Evolutionary conservation across 768 basidiomycete genomes (phyloP), one percentile per base, ranked within the genome.

Genomic region (Sarcomyxa edulis): DNA sequence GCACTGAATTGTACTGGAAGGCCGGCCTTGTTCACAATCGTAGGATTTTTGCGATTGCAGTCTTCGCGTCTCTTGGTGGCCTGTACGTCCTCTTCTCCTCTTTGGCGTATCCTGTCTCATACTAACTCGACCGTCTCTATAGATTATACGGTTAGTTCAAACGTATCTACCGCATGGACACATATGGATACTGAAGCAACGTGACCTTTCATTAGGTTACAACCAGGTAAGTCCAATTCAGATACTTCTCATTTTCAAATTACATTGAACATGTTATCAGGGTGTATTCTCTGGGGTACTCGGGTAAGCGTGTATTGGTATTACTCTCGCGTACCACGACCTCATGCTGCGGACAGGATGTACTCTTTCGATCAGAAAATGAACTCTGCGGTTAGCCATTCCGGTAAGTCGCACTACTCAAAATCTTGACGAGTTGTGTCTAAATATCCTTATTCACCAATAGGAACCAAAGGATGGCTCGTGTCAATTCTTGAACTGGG

Each of bases 231-330:
- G 59, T 48, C 11, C 12, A 25, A 22, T 20, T 6, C 4, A 25
- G 5, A 5, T 22, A 32, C 16, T 7, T 35, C 32, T 30, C 34
- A 21, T 15, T 7, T 14, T 37, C 19, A 47, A 22, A 7, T 40
- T 35, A 32, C 8, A 28, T 25, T 36, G 33, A 21, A 44, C 28
- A 37, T 26, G 10, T 40, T 31, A 28, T n/a, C 46, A 83, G 72
- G 84, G 83, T 51, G 84, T 87, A 11, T 86, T 87, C 58, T 85
- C 83, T 22, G 76, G 81, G 44, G 82, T 86, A 20, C 73, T 87
- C 32, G 67, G 62, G 80, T 83, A 52, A 27, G 67, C 49, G 22
- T 20, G 48, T 43, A 29, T 14, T 44, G n/a, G n/a, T 12, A 21
- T 19, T 27, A 8, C 15, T 18, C 20, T 21, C 25, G 24, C 38